phyloP scores from a whole-genome alignment of 441 rosid species.

The Melastoma candidum region DNA sequence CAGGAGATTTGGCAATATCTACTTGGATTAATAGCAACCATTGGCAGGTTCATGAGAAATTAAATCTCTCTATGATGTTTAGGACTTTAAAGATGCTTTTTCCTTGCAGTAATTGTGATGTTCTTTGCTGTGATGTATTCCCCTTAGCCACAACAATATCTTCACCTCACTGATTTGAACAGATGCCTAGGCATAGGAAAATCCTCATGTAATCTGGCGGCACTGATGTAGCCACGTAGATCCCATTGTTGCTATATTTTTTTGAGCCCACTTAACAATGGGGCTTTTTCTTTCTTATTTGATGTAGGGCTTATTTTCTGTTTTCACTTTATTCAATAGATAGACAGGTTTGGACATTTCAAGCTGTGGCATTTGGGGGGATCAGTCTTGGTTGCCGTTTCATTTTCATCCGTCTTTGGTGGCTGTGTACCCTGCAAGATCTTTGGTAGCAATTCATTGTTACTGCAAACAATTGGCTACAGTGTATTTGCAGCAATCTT shows the following conservation, averaged over 20 bases:
- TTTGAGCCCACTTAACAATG: slow-evolving; percentile 5
- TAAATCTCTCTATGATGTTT: too few species aligned
- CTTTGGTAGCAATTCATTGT: slow-evolving; percentile 34
- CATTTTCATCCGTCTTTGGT: slow-evolving; percentile 96
- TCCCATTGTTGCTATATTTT: not conserved
- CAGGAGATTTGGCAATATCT: too few species aligned
- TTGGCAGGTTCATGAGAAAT: too few species aligned
- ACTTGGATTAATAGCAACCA: too few species aligned
- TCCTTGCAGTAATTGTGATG: too few species aligned
- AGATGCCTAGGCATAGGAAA: too few species aligned
- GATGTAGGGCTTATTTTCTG: not conserved
- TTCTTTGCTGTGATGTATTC: too few species aligned
- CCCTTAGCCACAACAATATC: too few species aligned
- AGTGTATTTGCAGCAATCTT: slow-evolving; percentile 85
- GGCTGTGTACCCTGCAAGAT: slow-evolving; percentile 76
- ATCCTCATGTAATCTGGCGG: not conserved
- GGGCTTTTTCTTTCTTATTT: not conserved
- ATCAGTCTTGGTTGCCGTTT: slow-evolving; percentile 77
- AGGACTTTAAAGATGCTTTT: too few species aligned
- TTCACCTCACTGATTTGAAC: too few species aligned
- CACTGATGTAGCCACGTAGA: not conserved
- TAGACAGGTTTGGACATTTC: slow-evolving; percentile 97
- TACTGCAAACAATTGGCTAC: slow-evolving; percentile 64
- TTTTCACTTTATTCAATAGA: slow-evolving; percentile 30
- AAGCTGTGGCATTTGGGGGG: slow-evolving; percentile 96